Conservation (phyloP, 169 alveolate species). For the Amoebophrya sp. region DNA sequence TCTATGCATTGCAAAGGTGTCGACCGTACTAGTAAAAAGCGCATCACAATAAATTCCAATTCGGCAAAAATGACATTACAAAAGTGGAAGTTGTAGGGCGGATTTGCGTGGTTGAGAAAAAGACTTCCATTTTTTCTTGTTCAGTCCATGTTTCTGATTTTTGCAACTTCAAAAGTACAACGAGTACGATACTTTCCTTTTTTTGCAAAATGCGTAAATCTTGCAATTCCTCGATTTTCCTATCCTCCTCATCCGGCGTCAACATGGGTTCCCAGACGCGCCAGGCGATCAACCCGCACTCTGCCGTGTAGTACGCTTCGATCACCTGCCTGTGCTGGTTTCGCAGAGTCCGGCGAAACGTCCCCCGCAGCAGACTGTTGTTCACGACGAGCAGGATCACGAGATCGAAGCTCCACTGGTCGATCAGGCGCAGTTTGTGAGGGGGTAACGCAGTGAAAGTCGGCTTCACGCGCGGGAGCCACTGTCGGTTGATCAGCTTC, state of each 20-base stretch:
- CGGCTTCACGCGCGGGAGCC: neutral
- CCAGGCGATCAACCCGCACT: neutral
- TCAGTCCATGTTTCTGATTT: too few relatives aligned
- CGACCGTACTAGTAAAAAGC: too few relatives aligned
- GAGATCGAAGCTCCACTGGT: neutral
- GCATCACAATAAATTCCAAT: too few relatives aligned
- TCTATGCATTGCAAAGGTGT: too few relatives aligned
- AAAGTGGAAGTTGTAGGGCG: too few relatives aligned
- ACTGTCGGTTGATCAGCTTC: neutral
- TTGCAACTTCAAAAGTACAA: too few relatives aligned
- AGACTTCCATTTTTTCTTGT: too few relatives aligned
- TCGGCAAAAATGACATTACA: too few relatives aligned
- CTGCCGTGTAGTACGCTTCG: slow-evolving; percentile 5
- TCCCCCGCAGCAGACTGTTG: neutral
- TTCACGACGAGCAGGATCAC: neutral
- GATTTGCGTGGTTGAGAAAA: too few relatives aligned
- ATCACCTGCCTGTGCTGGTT: neutral
- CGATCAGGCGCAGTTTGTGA: neutral
- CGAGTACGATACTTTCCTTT: too few relatives aligned
- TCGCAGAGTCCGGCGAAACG: neutral
- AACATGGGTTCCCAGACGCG: neutral
- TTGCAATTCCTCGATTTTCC: neutral
- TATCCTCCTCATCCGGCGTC: slow-evolving; percentile 20
- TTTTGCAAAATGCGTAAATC: too few relatives aligned
- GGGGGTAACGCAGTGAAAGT: neutral